These are phyloP conservation scores for Tubosaeta brunneosetosa DNA, from an alignment of 768 basidiomycete species.

Conservation along the genomic window DNA sequence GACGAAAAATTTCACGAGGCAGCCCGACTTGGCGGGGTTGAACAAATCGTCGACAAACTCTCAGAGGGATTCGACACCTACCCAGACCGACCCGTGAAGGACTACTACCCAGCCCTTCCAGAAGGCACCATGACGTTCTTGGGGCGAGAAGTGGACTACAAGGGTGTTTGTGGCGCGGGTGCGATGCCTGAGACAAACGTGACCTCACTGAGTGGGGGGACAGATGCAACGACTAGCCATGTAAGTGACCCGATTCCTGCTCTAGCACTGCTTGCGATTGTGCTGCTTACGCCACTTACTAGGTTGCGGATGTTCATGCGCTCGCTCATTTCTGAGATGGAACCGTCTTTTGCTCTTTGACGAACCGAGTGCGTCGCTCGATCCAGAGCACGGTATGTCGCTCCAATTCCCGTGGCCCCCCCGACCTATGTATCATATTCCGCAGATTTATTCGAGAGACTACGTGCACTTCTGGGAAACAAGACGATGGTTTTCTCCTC, in stretches of 20 bases:
- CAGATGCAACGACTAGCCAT: conserved; percentile 73
- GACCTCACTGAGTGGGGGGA: conserved; percentile 54
- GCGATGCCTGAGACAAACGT: conserved; percentile 36
- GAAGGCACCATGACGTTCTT: conserved; percentile 61
- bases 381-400: conserved; percentile 64
- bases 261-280: not conserved
- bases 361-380: conserved; percentile 68
- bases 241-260: conserved; percentile 37
- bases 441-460: conserved; percentile 65
- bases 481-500: conserved; percentile 85
- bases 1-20: conserved; percentile 57
- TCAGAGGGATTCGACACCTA: conserved; percentile 68
- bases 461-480: conserved; percentile 60
- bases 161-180: conserved; percentile 40
- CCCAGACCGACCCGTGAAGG: conserved; percentile 65
- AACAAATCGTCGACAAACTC: conserved; percentile 56
- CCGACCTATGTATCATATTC: not conserved
- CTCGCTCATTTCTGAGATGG: conserved; percentile 42
- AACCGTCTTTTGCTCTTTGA: conserved; percentile 59
- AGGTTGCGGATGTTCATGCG: conserved; percentile 72
- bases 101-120: conserved; percentile 61
- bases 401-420: not conserved
- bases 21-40: conserved; percentile 66
- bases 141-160: conserved; percentile 55
- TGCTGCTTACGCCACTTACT: not conserved